Evolutionary conservation across 1,284 basidiomycete genomes (phyloP).

Genomic region (Macrocystidia cucumis): DNA sequence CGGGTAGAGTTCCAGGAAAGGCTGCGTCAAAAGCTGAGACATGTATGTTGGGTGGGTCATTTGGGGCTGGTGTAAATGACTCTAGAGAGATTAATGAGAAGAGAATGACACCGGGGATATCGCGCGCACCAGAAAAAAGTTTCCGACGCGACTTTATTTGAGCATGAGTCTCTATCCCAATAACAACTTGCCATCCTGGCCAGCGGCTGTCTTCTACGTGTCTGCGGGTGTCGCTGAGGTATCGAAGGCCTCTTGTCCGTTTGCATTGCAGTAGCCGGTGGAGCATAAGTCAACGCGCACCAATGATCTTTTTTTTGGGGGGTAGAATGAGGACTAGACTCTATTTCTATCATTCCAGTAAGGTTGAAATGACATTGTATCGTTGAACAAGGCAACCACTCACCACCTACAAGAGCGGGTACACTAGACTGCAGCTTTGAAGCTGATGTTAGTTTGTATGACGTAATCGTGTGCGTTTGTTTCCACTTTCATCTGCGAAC

Average conservation of each 20-base stretch:
- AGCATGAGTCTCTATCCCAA: slow-evolving; percentile 95
- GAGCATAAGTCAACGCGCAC: too few species aligned
- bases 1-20: slow-evolving; percentile 90
- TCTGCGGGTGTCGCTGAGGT: slow-evolving; percentile 22
- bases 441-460: too few species aligned
- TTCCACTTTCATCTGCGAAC: slow-evolving; percentile 4
- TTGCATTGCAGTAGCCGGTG: slow-evolving; percentile 13
- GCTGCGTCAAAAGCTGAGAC: slow-evolving; percentile 87
- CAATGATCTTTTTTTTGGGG: too few species aligned
- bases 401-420: too few species aligned
- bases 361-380: too few species aligned
- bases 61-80: slow-evolving; percentile 42
- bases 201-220: slow-evolving; percentile 31
- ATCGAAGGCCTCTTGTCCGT: too few species aligned
- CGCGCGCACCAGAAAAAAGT: slow-evolving; percentile 75
- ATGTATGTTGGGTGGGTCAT: slow-evolving; percentile 60
- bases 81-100: slow-evolving; percentile 26
- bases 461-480: slow-evolving; percentile 6
- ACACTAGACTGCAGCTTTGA: too few species aligned
- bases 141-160: slow-evolving; percentile 87
- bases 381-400: too few species aligned
- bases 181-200: slow-evolving; percentile 77
- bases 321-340: too few species aligned
- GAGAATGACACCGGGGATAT: slow-evolving; percentile 3
- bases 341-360: too few species aligned